These are phyloP conservation scores for Lodderomyces oxycetoniae DNA, from an alignment of 1,139 yeast species.

Conservation along the genomic window DNA sequence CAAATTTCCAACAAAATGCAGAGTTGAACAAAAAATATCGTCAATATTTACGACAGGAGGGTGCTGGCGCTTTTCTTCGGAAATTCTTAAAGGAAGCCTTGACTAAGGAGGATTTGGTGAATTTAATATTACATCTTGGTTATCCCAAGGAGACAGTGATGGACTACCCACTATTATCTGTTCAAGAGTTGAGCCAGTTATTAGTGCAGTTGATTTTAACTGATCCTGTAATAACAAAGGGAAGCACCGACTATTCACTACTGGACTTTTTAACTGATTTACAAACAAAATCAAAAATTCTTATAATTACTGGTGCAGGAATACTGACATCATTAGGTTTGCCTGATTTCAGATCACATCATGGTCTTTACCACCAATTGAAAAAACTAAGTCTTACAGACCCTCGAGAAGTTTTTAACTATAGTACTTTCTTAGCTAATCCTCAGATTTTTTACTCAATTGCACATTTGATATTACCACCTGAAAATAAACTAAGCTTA, in stretches of 20 bases:
- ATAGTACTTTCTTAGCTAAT: conserved; percentile 65
- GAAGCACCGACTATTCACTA: background rate
- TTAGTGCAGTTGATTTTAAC: conserved; percentile 17
- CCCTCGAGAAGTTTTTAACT: conserved; percentile 94
- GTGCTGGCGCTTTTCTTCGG: conserved; percentile 50
- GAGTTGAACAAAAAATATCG: conserved; percentile 22
- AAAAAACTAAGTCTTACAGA: conserved; percentile 72
- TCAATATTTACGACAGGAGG: conserved; percentile 50
- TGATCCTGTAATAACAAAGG: conserved; percentile 6
- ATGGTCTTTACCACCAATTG: conserved; percentile 81
- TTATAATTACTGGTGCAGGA: conserved; percentile 82
- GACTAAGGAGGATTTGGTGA: conserved; percentile 43
- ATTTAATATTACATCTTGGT: conserved; percentile 44
- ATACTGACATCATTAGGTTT: conserved; percentile 90
- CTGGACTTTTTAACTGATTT: conserved; percentile 13
- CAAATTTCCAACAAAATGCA: conserved; percentile 7
- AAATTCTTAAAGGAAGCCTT: conserved; percentile 51
- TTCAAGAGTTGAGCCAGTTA: conserved; percentile 15
- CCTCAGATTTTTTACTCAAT: conserved; percentile 84
- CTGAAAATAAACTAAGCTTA: conserved; percentile 74
- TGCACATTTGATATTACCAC: conserved; percentile 84
- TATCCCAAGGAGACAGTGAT: conserved; percentile 16
- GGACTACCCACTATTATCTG: conserved; percentile 9
- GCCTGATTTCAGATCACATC: conserved; percentile 91
- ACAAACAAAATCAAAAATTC: conserved; percentile 26